Conservation (phyloP, 495 filamentous ascomycete genomes). For the Copromyces sp. region DNA sequence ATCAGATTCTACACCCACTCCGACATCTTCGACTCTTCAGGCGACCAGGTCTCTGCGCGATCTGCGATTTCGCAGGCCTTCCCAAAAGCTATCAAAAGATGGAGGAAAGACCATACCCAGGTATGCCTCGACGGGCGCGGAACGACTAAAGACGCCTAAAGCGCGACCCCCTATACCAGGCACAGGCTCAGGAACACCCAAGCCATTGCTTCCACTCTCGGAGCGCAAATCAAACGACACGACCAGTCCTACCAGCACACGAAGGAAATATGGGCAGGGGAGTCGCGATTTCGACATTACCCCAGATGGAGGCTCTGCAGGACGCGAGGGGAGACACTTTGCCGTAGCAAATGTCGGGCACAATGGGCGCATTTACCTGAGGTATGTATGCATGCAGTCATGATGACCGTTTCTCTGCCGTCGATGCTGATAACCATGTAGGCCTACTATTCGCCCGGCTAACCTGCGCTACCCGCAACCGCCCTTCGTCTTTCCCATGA, state of each 20-base stretch:
- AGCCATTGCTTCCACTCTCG: slow-evolving; percentile 32
- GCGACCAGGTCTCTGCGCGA: slow-evolving; percentile 6
- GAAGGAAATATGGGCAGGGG: slow-evolving; percentile 22
- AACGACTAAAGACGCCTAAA: slow-evolving; percentile 17
- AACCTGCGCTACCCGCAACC: slow-evolving; percentile 50
- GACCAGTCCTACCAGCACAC: slow-evolving; percentile 12
- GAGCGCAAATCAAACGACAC: slow-evolving; percentile 34
- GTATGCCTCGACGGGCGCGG: slow-evolving; percentile 5
- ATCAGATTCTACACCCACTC: neutral
- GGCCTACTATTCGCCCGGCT: slow-evolving; percentile 49
- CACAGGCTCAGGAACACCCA: slow-evolving; percentile 14
- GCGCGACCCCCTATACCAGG: slow-evolving; percentile 15
- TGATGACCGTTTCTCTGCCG: slow-evolving; percentile 7
- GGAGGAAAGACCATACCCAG: slow-evolving; percentile 3
- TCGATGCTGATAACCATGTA: slow-evolving; percentile 15
- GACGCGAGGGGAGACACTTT: slow-evolving; percentile 65
- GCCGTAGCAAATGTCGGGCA: slow-evolving; percentile 90
- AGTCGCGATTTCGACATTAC: slow-evolving; percentile 36
- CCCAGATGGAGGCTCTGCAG: slow-evolving; percentile 40
- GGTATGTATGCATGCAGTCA: slow-evolving; percentile 47
- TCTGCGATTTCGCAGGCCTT: slow-evolving; percentile 5
- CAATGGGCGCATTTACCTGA: slow-evolving; percentile 87
- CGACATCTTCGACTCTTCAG: neutral
- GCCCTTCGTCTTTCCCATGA: slow-evolving; percentile 48
- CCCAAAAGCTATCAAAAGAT: slow-evolving; percentile 12